Evolutionary conservation across 169 alveolate species (phyloP).

Genomic region (Cryptosporidium parvum): DNA sequence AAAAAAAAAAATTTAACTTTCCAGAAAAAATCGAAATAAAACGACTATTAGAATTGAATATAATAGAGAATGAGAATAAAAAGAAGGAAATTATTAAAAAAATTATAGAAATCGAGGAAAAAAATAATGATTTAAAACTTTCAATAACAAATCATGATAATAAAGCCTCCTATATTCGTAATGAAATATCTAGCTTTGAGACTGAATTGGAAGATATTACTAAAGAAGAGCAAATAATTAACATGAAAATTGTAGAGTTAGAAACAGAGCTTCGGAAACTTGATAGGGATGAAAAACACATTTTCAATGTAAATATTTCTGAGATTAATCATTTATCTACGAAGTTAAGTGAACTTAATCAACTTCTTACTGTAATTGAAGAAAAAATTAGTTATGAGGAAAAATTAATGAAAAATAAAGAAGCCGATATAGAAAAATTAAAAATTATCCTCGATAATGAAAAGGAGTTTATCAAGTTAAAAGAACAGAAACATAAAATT

Average conservation of each 20-base stretch:
- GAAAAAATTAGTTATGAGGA: not conserved
- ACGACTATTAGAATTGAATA: not conserved
- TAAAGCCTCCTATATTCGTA: not conserved
- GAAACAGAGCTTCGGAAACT: slow-evolving; percentile 4
- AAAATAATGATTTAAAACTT: not conserved
- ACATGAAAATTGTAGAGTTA: slow-evolving; percentile 23
- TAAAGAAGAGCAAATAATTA: slow-evolving; percentile 20
- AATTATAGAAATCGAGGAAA: not conserved
- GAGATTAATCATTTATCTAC: slow-evolving; percentile 12
- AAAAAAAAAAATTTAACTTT: not conserved
- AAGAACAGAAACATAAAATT: not conserved
- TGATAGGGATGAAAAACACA: not conserved
- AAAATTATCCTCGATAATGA: not conserved
- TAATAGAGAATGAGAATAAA: not conserved
- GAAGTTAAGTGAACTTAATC: not conserved
- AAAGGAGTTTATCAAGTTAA: not conserved
- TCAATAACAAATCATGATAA: not conserved
- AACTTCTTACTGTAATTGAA: not conserved
- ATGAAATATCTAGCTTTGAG: slow-evolving; percentile 19
- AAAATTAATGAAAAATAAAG: not conserved
- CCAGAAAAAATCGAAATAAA: not conserved
- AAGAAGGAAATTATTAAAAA: not conserved
- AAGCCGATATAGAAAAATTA: slow-evolving; percentile 14
- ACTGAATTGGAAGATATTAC: slow-evolving; percentile 6
- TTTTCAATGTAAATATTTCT: not conserved